These are phyloP conservation scores for Papilionanthe hybrid DNA, from an alignment of 116 monocot species.

Conservation along the genomic window DNA sequence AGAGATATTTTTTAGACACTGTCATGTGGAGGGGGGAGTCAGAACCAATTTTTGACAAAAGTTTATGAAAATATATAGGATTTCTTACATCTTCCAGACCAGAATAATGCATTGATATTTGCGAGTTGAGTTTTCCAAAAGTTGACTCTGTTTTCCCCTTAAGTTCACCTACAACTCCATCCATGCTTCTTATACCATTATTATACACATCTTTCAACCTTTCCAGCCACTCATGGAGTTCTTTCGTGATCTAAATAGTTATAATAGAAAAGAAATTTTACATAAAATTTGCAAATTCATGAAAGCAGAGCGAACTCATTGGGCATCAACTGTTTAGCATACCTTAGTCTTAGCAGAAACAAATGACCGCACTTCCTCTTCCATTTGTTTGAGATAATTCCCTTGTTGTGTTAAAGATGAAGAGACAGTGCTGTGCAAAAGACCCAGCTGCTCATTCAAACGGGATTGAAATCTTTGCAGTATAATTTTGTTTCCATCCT, in stretches of 20 bases:
- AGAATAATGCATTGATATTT: constrained; percentile 6
- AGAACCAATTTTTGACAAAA: background rate
- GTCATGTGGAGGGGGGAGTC: background rate
- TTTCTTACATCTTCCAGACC: background rate
- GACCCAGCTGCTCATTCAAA: constrained; percentile 64
- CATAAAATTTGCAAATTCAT: background rate
- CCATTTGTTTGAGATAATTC: constrained; percentile 73
- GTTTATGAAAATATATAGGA: background rate
- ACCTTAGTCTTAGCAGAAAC: constrained; percentile 73
- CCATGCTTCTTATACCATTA: constrained; percentile 4
- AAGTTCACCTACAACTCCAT: background rate
- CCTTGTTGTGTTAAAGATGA: constrained; percentile 78
- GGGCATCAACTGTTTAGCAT: background rate
- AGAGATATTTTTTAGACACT: constrained; percentile 32
- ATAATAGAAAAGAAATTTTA: background rate
- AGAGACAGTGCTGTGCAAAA: constrained; percentile 77
- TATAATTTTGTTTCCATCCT: constrained; percentile 62
- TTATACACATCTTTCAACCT: background rate
- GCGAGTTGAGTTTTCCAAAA: constrained; percentile 4
- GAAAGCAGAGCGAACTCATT: background rate
- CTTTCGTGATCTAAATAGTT: constrained; percentile 10
- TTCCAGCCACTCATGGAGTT: constrained; percentile 8
- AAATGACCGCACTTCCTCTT: constrained; percentile 82
- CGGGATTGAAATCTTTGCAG: constrained; percentile 64
- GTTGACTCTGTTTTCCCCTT: background rate